Conservation (phyloP, 805 yeast genomes). For the Candida insectorum region DNA sequence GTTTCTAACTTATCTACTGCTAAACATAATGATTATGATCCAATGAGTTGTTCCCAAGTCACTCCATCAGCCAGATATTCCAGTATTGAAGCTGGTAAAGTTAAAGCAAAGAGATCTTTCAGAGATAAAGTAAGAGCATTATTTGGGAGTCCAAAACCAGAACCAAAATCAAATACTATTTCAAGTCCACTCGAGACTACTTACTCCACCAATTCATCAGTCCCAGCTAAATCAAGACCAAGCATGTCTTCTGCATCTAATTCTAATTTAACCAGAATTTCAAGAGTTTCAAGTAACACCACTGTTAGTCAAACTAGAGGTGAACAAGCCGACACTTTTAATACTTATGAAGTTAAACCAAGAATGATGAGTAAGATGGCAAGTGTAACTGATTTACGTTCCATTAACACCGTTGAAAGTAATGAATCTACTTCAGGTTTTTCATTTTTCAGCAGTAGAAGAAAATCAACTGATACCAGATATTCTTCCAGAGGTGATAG, state of each 20-base stretch:
- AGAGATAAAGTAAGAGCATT: constrained; percentile 12
- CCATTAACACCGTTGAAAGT: constrained; percentile 11
- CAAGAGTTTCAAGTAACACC: constrained; percentile 7
- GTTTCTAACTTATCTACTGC: constrained; percentile 12
- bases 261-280: constrained; percentile 1
- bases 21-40: constrained; percentile 13
- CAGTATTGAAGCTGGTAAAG: constrained; percentile 7
- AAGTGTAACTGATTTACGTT: constrained; percentile 12
- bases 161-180: constrained; percentile 4
- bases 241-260: not conserved
- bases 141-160: constrained; percentile 6
- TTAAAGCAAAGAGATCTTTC: constrained; percentile 11
- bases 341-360: no score
- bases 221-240: constrained; percentile 2
- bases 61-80: constrained; percentile 10
- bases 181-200: constrained; percentile 14
- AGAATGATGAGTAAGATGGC: constrained; percentile 8
- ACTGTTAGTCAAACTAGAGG: constrained; percentile 15
- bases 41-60: constrained; percentile 10
- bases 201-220: constrained; percentile 9
- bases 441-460: constrained; percentile 13
- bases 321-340: no score
- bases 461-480: constrained; percentile 10
- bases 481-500: constrained; percentile 11
- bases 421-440: constrained; percentile 17